Percentiles rank a stretch among this genome's conserved stretches.
phyloP scores from a whole-genome alignment of 257 asterid species.

The Solanum sitiens region DNA sequence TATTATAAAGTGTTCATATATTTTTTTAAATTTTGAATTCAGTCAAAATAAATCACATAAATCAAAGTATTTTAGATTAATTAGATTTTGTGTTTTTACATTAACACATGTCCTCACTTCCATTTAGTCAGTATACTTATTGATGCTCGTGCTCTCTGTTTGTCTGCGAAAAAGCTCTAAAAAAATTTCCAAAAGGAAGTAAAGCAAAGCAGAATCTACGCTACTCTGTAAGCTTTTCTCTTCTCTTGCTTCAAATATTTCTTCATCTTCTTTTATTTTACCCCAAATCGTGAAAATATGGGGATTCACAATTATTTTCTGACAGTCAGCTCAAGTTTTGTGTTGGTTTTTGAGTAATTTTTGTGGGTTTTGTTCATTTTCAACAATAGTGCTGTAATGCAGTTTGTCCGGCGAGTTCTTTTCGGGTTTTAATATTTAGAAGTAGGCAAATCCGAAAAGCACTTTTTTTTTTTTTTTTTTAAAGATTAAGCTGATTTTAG shows the following conservation, averaged over 20 bases:
- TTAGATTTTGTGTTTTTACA: not conserved
- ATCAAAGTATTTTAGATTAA: not conserved
- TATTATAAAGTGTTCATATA: too few relatives aligned
- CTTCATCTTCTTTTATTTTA: not conserved
- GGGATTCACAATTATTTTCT: not conserved
- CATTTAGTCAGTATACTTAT: not conserved
- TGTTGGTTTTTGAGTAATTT: not conserved
- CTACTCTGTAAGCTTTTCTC: not conserved
- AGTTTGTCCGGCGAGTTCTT: not conserved
- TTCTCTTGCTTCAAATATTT: not conserved
- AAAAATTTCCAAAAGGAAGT: not conserved
- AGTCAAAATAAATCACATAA: not conserved
- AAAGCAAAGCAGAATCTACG: not conserved
- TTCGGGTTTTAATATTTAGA: not conserved
- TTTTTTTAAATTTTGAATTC: too few relatives aligned
- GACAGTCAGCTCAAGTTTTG: not conserved
- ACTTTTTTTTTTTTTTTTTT: not conserved
- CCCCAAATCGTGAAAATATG: not conserved
- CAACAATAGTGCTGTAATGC: not conserved
- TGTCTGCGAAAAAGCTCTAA: not conserved
- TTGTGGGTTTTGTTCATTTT: not conserved
- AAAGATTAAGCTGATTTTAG: not conserved
- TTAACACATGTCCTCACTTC: not conserved
- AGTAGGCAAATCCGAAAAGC: not conserved
- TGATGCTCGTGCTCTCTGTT: not conserved